A percentile compares a stretch with the other conserved stretches of the same genome.
Conservation (phyloP, 2,329 filamentous ascomycete genomes). For the Calycina marina region DNA sequence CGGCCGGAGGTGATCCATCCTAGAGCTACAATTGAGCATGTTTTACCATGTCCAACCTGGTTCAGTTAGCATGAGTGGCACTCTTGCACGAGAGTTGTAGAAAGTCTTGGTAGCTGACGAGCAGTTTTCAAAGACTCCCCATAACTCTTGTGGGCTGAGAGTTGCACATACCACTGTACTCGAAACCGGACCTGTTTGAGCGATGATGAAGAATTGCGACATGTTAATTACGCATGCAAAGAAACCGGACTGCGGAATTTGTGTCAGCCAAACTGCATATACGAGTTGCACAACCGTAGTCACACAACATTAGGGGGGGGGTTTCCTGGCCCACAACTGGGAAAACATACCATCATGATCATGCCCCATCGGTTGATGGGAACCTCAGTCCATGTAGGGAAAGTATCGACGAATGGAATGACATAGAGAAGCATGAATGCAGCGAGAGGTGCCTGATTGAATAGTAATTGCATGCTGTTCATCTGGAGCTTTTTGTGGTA, state of each 20-base stretch:
- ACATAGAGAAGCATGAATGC: slow-evolving; percentile 48
- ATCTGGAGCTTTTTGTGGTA: slow-evolving; percentile 52
- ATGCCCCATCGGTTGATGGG: slow-evolving; percentile 38
- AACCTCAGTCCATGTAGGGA: slow-evolving; percentile 40
- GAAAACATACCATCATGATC: slow-evolving; percentile 37
- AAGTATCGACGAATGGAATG: slow-evolving; percentile 50
- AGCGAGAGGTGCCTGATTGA: slow-evolving; percentile 52
- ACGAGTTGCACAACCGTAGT: neutral
- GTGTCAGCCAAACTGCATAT: slow-evolving; percentile 8
- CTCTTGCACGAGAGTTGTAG: too few species aligned
- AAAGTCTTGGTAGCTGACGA: too few species aligned
- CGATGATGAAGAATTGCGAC: slow-evolving; percentile 47
- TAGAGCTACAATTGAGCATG: slow-evolving; percentile 47
- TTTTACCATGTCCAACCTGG: slow-evolving; percentile 54
- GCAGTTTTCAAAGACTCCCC: too few species aligned
- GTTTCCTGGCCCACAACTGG: too few species aligned
- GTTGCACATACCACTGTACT: too few species aligned
- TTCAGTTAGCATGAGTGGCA: too few species aligned
- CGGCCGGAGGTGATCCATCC: slow-evolving; percentile 44
- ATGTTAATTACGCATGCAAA: slow-evolving; percentile 53
- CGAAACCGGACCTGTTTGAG: slow-evolving; percentile 45
- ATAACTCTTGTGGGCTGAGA: too few species aligned
- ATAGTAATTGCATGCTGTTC: slow-evolving; percentile 54
- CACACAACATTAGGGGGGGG: too few species aligned
- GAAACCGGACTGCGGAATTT: slow-evolving; percentile 35